phyloP scores from a whole-genome alignment of 495 filamentous ascomycete genomes.

The Hyaloscypha hepaticicola region DNA sequence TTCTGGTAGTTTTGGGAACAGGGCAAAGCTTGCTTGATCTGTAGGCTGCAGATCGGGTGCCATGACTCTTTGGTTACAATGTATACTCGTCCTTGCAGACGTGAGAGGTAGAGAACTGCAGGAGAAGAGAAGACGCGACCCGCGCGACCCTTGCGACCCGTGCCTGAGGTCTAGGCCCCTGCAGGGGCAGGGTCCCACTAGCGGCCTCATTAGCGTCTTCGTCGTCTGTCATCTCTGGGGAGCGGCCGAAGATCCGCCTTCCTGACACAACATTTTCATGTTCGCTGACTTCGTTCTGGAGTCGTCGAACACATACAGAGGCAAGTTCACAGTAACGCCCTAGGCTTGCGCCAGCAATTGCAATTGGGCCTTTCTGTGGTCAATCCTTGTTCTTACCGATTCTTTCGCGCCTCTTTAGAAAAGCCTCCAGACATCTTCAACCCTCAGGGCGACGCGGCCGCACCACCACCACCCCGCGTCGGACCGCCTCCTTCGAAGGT shows the following conservation, averaged over 20 bases:
- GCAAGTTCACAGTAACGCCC: not conserved
- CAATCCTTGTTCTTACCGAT: not conserved
- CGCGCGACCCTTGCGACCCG: too few species aligned
- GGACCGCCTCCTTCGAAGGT: not conserved
- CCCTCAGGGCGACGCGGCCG: slow-evolving; percentile 1
- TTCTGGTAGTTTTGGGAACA: slow-evolving; percentile 6
- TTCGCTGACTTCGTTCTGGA: not conserved
- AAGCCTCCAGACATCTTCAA: not conserved
- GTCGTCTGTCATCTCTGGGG: too few species aligned
- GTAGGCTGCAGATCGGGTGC: not conserved
- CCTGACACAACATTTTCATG: not conserved
- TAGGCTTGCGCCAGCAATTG: not conserved
- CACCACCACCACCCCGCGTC: not conserved
- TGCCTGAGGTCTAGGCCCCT: too few species aligned
- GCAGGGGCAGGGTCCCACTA: too few species aligned
- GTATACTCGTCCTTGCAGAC: not conserved
- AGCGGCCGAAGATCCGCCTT: not conserved
- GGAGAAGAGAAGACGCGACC: too few species aligned
- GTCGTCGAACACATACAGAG: not conserved
- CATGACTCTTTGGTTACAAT: not conserved
- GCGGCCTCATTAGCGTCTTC: too few species aligned
- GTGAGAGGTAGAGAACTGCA: too few species aligned
- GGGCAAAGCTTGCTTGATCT: not conserved
- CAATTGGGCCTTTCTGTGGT: not conserved
- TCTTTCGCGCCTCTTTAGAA: not conserved